Evolutionary conservation across 1,284 basidiomycete genomes (phyloP).

Genomic region (Pseudomicrostroma phylloplanum): DNA sequence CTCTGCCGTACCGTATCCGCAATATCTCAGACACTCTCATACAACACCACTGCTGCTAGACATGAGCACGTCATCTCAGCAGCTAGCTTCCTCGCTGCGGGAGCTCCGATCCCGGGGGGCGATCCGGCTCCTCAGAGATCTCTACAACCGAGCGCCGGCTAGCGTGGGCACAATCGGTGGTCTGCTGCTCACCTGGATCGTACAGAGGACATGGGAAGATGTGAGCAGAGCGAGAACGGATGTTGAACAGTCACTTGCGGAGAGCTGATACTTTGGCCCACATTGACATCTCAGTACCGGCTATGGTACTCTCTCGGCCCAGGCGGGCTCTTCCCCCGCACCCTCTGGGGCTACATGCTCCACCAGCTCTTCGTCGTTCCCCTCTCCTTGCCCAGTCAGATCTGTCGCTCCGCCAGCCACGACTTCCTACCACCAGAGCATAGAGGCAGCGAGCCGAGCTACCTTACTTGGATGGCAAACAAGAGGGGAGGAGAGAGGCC

Average conservation of each 20-base stretch:
- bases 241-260: too few relatives aligned
- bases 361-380: conserved; percentile 13
- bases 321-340: conserved; percentile 9
- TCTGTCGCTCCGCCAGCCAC: neutral
- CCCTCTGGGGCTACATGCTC: conserved; percentile 8
- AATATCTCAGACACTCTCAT: too few relatives aligned
- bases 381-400: conserved; percentile 5
- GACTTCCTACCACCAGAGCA: conserved; percentile 9
- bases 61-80: too few relatives aligned
- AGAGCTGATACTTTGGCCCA: too few relatives aligned
- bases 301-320: conserved; percentile 11
- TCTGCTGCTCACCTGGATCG: conserved; percentile 8
- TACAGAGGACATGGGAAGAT: conserved; percentile 9
- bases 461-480: conserved; percentile 6
- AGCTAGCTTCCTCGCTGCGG: too few relatives aligned
- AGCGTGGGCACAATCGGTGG: conserved; percentile 10
- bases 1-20: too few relatives aligned
- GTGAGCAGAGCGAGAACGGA: neutral
- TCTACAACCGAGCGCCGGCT: conserved; percentile 15
- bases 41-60: too few relatives aligned
- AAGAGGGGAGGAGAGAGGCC: conserved; percentile 8
- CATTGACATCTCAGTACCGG: neutral
- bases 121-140: neutral
- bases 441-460: neutral
- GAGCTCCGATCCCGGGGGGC: too few relatives aligned